Base-by-base conservation (phyloP, 2,329 filamentous ascomycete genomes). In the Uncinocarpus reesii region DNA sequence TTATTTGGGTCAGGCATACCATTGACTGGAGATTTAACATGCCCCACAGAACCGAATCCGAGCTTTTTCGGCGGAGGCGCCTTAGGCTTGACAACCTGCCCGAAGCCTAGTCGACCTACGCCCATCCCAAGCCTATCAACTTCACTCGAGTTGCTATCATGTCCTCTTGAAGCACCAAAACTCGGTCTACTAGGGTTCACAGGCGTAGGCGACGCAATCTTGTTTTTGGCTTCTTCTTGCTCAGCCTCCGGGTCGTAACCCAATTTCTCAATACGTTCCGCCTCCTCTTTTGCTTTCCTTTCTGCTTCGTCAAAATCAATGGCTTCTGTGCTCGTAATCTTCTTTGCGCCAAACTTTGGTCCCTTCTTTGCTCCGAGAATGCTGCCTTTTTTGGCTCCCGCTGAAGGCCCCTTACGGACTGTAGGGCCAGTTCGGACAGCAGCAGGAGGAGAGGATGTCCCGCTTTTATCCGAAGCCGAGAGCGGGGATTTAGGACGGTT, bases 291-390 rank as follows among this genome's bases (percentile, higher is more conserved):
- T 36, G 92, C 92, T 70, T 93, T 95, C 68, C 86, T 87, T 74
- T 98, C 92, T 2, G 89, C 92, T 65, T 90, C 92, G 55, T 98
- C 92, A 60, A 98, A 98, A 70, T 98, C 90, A 54, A 98, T 89
- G 10, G 81, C 71, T 56, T 89, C 84, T 38, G 74, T 77, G 26
- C 71, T 71, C 2, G 76, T 79, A 28, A 94, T 79, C 74, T 96
- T 96, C 79, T 96, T 96, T 23, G 82, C 90, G 29, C 90, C 92
- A 8, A 96, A 76, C 71, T 93, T 94, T 37, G 77, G 73, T 5
- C 74, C 75, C 73, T 89, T 92, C 73, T 90, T 92, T 26, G 83
- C 84, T 51, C 85, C 84, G 20, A 93, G 76, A n/a, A 95, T 81
- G 59, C 85, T 92, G 47, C 81, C 73, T 71, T 93, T 94, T 67